These are phyloP conservation scores for Stagonosporopsis rhizophila DNA, from an alignment of 2,329 filamentous ascomycete species.

Conservation along the genomic window DNA sequence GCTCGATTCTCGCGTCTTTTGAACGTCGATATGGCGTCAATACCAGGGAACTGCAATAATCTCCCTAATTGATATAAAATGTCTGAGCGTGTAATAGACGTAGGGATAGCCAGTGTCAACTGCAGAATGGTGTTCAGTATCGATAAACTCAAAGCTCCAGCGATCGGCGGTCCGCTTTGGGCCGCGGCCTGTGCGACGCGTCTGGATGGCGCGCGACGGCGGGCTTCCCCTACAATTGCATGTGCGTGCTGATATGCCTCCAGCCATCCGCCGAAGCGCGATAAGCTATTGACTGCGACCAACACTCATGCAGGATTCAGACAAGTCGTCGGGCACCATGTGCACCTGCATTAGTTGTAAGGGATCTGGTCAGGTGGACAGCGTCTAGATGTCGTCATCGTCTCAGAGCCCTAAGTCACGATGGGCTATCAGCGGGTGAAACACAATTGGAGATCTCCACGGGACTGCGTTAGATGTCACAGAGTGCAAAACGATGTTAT, in stretches of 20 bases:
- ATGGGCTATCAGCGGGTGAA: conserved; percentile 26
- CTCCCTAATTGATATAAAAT: background rate
- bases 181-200: conserved; percentile 25
- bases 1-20: background rate
- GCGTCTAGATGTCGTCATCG: conserved; percentile 42
- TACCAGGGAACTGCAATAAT: background rate
- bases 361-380: conserved; percentile 25
- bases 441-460: conserved; percentile 14
- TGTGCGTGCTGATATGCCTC: background rate
- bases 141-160: conserved; percentile 27
- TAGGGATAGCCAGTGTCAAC: background rate
- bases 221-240: conserved; percentile 24
- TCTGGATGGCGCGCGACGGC: conserved; percentile 9
- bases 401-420: conserved; percentile 45
- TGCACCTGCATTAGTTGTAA: conserved; percentile 6
- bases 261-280: background rate
- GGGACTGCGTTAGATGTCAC: conserved; percentile 14
- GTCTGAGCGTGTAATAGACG: background rate
- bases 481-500: conserved; percentile 1
- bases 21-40: background rate
- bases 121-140: conserved; percentile 12
- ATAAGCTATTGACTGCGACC: background rate
- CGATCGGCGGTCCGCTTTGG: conserved; percentile 27
- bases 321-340: conserved; percentile 1
- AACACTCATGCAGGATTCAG: background rate